Evolutionary conservation across 345 rosid species (phyloP).

Genomic region (Melaleuca alternifolia): DNA sequence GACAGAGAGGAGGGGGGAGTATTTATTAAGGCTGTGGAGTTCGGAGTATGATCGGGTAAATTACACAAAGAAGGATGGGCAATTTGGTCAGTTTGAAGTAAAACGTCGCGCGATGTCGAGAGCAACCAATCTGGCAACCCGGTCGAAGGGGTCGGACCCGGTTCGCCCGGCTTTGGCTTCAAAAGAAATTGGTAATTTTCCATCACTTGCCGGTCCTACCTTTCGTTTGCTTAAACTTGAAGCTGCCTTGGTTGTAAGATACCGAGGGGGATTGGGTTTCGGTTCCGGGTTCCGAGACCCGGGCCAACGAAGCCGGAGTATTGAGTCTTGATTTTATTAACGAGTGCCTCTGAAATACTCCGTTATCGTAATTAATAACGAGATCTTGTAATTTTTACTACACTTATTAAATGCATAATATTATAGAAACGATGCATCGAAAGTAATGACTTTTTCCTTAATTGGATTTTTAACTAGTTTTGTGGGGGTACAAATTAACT

Average conservation of each 20-base stretch:
- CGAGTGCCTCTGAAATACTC: rapidly evolving
- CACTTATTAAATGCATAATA: too few species aligned
- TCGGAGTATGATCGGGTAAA: not conserved
- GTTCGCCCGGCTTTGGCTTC: not conserved
- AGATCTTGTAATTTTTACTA: not conserved
- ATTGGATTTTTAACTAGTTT: not conserved
- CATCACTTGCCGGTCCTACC: not conserved
- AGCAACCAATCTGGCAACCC: not conserved
- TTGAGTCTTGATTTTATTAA: not conserved
- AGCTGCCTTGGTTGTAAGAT: not conserved
- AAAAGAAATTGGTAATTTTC: not conserved
- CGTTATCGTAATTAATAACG: not conserved
- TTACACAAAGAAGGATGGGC: not conserved
- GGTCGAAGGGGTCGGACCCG: not conserved
- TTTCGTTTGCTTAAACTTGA: not conserved
- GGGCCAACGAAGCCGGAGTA: too few species aligned
- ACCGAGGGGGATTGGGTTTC: not conserved
- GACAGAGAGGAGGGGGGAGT: not conserved
- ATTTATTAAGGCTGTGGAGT: not conserved
- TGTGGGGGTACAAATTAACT: too few species aligned
- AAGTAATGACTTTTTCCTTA: not conserved
- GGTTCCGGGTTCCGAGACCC: too few species aligned
- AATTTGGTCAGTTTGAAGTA: not conserved
- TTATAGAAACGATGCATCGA: not conserved
- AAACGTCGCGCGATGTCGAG: not conserved